These are phyloP conservation scores for Lentinus brumalis DNA, from an alignment of 768 basidiomycete species.

Conservation along the genomic window DNA sequence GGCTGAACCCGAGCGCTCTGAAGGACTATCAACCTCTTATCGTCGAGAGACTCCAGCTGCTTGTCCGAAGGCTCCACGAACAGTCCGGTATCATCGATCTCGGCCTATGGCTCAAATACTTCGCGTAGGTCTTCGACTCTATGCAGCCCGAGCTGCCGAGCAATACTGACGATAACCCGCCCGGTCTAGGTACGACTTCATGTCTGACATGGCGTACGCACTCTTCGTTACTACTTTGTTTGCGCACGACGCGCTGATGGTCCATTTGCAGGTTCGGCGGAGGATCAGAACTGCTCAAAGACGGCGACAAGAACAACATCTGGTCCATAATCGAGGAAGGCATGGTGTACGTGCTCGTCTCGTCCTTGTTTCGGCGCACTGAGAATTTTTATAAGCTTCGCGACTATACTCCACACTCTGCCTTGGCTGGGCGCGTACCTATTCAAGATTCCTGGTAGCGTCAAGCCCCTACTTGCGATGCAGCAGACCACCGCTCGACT, in stretches of 20 bases:
- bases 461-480: not conserved
- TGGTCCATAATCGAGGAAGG: constrained; percentile 36
- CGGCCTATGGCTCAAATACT: constrained; percentile 40
- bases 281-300: constrained; percentile 37
- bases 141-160: not conserved
- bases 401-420: not conserved
- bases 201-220: constrained; percentile 43
- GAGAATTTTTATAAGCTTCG: not conserved
- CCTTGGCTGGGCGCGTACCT: constrained; percentile 7
- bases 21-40: constrained; percentile 49
- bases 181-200: constrained; percentile 47
- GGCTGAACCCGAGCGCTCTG: constrained; percentile 46
- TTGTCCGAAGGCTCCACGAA: constrained; percentile 38
- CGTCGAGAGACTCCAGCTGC: constrained; percentile 39
- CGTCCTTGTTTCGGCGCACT: too few species aligned
- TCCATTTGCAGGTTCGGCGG: constrained; percentile 33
- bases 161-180: not conserved
- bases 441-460: constrained; percentile 1
- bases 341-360: not conserved
- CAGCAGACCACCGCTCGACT: constrained; percentile 1
- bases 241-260: too few species aligned
- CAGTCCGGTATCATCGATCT: constrained; percentile 32
- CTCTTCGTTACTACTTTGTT: too few species aligned
- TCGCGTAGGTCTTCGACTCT: constrained; percentile 37
- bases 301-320: constrained; percentile 46